Base-by-base conservation (phyloP, 75 land plant genomes). In the Cryptomeria japonica region DNA sequence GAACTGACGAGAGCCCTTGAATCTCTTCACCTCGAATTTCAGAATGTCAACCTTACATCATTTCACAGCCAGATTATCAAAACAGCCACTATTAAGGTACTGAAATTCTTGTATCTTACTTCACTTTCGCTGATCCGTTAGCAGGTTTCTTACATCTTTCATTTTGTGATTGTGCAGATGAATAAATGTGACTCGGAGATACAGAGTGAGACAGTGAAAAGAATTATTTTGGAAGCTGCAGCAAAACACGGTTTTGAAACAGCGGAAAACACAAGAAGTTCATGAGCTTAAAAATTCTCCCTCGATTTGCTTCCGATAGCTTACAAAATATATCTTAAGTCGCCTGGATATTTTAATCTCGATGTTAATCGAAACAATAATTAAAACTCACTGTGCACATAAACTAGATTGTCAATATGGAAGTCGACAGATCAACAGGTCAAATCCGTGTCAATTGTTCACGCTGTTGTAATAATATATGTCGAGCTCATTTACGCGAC, bases 21-120 rank as follows among this genome's bases (percentile, higher is more conserved):
- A 58, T 19, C 25, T 5, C 64, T 58, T 58, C 64, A 18, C 25
- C 64, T 58, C 19, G 19, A 58, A 4, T 58, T 58, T 58, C 25
- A 58, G 25, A 58, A 58, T 58, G 64, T 3, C 0, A 58, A 83
- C 51, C 87, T 91, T 22, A 90, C 89, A 10, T 86, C 92, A 70
- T 87, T 92, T 44, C 84, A 88, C 44, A 89, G 88, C 38, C 88
- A 90, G 47, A 80, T 92, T 6, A 84, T 92, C 77, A 92, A 92
- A 70, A 90, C 84, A 10, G 84, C 91, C 38, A 88, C 91, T 44
- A 87, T 91, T 1, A 70, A 88, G 91, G 93, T 92, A 58, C 55
- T 51, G 55, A 51, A 51, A 13, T 12, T 51, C 14, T 51, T 14
- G 16, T 14, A 51, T 14, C 2, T 51, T 51, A 2, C 55, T 51